These are phyloP conservation scores for Yamadazyma nakazawae DNA, from an alignment of 805 yeast genomes.

Conservation along the genomic window DNA sequence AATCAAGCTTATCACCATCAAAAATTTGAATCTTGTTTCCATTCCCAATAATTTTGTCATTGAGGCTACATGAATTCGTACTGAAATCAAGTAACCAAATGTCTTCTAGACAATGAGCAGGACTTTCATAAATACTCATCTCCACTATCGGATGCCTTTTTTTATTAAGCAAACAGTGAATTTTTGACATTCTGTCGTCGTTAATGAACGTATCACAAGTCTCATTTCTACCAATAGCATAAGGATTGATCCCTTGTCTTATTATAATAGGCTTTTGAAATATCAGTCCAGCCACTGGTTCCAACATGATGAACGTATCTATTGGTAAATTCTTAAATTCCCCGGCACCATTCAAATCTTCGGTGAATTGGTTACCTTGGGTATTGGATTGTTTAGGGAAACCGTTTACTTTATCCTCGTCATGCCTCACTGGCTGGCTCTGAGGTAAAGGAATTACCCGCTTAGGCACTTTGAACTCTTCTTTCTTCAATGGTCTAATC, in stretches of 20 bases:
- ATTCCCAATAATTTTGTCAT: constrained; percentile 55
- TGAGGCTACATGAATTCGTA: constrained; percentile 75
- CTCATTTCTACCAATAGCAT: constrained; percentile 70
- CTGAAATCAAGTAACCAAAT: constrained; percentile 79
- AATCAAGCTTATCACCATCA: constrained; percentile 62
- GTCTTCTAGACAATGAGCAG: constrained; percentile 70
- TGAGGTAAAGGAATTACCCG: constrained; percentile 43
- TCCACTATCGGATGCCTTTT: constrained; percentile 57
- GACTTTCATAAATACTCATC: constrained; percentile 57
- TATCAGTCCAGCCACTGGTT: constrained; percentile 48
- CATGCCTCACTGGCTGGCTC: constrained; percentile 24
- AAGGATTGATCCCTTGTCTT: constrained; percentile 65
- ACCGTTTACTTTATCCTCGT: not conserved
- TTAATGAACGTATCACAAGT: constrained; percentile 58
- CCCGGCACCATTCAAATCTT: not conserved
- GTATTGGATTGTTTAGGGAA: not conserved
- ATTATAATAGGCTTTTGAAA: constrained; percentile 49
- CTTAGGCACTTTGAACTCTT: constrained; percentile 43
- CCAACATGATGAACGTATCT: constrained; percentile 63
- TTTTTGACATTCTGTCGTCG: constrained; percentile 78
- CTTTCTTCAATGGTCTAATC: constrained; percentile 37
- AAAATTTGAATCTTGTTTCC: constrained; percentile 59
- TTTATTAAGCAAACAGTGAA: constrained; percentile 70
- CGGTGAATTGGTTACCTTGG: constrained; percentile 2
- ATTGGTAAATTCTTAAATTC: constrained; percentile 31